Evolutionary conservation across 768 basidiomycete species (phyloP), one percentile per base, ranked within the genome.

Genomic region (Phylloporus sp.): DNA sequence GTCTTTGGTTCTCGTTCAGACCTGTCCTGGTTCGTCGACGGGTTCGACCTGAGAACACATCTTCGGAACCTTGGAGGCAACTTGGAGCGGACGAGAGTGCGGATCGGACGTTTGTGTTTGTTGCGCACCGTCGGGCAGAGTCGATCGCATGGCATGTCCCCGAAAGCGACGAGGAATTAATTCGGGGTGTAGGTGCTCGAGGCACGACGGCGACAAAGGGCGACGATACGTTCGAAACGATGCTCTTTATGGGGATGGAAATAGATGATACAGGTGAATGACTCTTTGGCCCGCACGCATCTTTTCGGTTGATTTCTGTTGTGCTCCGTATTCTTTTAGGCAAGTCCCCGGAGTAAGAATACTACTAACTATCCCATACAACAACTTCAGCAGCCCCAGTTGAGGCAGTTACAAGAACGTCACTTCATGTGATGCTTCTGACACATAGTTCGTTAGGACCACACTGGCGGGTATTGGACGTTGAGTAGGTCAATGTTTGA

Each of bases 151-250:
- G 84, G 85, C 48, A 41, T 0, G 60, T 82, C 21, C 81, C 85
- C 2, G 49, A 43, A 5, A 60, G 62, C 0, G 84, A 90, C 56
- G 43, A 53, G 3, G 79, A 81, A 35, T 66, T 90, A 45, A 64
- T 88, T 31, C 63, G 63, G 2, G 87, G 84, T 0, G 68, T 77
- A 7, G 81, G 81, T 9, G 78, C 80, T 3, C 53, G 59, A 45
- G 76, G 72, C 6, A 73, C 71, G 5, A 24, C 55, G 13, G 23
- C 52, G 4, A 64, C 63, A 22, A 86, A 84, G 57, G 66, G 69
- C 13, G 84, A 90, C 51, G 83, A 86, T 41, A 79, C 78, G 7
- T 89, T 89, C 47, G 86, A 90, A 60, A 74, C 69, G n/a, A 56
- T 89, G 20, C 63, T 90, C 26, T 56, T 76, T 41, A 72, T 73